phyloP scores from a whole-genome alignment of 23 red algal genomes.

The Gracilariopsis chorda region DNA sequence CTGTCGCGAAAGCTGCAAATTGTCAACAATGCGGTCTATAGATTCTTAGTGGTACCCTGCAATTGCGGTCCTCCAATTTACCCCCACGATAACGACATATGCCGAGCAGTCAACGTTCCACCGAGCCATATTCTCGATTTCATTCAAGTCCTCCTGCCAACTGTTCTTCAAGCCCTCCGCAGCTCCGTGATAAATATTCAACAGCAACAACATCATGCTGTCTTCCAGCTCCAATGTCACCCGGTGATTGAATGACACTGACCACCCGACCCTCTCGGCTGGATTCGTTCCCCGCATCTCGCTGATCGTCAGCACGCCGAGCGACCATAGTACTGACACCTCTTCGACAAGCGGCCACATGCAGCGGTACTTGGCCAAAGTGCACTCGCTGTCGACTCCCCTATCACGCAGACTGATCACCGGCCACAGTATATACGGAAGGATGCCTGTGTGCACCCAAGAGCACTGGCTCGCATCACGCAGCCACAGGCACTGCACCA shows the following conservation, averaged over 20 bases:
- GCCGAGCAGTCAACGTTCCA: not conserved
- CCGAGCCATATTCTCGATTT: conserved; percentile 10
- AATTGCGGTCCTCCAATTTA: not conserved
- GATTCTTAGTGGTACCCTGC: not conserved
- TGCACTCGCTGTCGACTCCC: not conserved
- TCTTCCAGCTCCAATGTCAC: conserved; percentile 1
- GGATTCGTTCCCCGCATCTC: not conserved
- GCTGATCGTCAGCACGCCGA: conserved; percentile 11
- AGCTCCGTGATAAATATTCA: conserved; percentile 31
- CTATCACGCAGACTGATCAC: conserved; percentile 5
- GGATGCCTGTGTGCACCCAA: conserved; percentile 22
- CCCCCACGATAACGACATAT: not conserved
- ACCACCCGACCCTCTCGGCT: not conserved
- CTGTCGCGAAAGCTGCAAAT: too few species aligned
- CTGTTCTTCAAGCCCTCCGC: not conserved
- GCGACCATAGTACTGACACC: conserved; percentile 5
- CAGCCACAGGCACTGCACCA: conserved; percentile 36
- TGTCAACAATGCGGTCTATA: too few species aligned
- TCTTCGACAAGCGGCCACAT: conserved; percentile 52
- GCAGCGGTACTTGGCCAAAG: not conserved
- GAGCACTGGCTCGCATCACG: not conserved
- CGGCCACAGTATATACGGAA: conserved; percentile 33
- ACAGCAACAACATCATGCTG: not conserved
- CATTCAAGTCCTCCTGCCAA: conserved; percentile 12
- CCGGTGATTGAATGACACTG: not conserved